Conservation (phyloP, 768 basidiomycete species). For the Lactifluus pinguis region DNA sequence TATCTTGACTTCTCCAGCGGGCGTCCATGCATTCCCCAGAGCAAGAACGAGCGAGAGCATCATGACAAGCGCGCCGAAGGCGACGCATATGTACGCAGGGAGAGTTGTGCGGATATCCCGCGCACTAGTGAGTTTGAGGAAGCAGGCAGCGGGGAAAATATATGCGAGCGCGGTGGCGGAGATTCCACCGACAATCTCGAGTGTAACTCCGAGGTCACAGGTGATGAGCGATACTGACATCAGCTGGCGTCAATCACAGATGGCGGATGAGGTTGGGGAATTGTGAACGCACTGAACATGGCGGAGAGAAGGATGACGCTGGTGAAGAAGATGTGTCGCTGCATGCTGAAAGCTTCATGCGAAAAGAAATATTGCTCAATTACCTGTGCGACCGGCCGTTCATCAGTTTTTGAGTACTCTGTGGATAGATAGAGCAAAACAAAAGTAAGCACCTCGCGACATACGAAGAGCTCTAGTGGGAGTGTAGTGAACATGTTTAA, state of each 20-base stretch:
- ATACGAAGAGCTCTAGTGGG: conserved; percentile 93
- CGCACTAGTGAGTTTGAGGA: conserved; percentile 60
- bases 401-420: neutral
- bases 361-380: conserved; percentile 96
- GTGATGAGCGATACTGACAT: conserved; percentile 77
- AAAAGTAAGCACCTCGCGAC: conserved; percentile 61
- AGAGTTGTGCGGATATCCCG: conserved; percentile 61
- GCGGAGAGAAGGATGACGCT: conserved; percentile 72
- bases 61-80: conserved; percentile 74
- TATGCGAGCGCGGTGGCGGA: conserved; percentile 88
- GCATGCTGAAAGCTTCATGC: conserved; percentile 69
- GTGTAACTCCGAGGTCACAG: conserved; percentile 95
- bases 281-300: conserved; percentile 57
- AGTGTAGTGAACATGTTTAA: conserved; percentile 98
- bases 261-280: neutral
- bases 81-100: conserved; percentile 62
- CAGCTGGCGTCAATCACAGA: neutral
- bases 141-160: conserved; percentile 86
- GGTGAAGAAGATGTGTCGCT: conserved; percentile 87
- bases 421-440: neutral
- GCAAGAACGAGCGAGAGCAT: conserved; percentile 68
- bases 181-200: conserved; percentile 97
- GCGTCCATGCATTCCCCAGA: conserved; percentile 68
- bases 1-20: conserved; percentile 60
- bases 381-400: conserved; percentile 41